Evolutionary conservation across 805 yeast genomes (phyloP).

Genomic region (Pichia sporocuriosa): DNA sequence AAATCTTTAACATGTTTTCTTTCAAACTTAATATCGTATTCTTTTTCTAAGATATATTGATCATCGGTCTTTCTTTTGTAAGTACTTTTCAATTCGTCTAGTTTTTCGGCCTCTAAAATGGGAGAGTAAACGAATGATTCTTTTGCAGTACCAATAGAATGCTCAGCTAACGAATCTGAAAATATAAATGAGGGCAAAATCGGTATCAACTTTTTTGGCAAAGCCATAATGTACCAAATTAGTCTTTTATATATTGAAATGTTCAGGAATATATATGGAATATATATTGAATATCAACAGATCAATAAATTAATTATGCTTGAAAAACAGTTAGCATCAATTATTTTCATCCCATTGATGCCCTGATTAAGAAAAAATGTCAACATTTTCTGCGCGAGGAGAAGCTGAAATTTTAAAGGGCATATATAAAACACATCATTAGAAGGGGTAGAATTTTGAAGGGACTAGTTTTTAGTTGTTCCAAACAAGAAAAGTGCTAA

Average conservation of each 20-base stretch:
- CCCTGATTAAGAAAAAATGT: too few species aligned
- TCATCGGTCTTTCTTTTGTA: conserved; percentile 27
- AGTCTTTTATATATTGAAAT: neutral
- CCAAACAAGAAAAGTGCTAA: too few species aligned
- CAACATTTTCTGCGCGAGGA: too few species aligned
- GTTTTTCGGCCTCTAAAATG: conserved; percentile 7
- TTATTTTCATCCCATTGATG: too few species aligned
- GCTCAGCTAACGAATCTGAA: conserved; percentile 3
- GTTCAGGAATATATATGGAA: too few species aligned
- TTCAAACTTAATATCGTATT: conserved; percentile 39
- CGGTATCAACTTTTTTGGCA: neutral
- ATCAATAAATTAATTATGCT: too few species aligned
- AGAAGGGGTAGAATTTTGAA: too few species aligned
- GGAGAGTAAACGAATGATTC: conserved; percentile 30
- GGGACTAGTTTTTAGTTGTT: too few species aligned
- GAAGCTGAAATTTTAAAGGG: too few species aligned
- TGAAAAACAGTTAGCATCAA: too few species aligned
- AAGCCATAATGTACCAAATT: neutral
- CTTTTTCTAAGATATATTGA: conserved; percentile 18
- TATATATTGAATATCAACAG: too few species aligned
- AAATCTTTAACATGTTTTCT: conserved; percentile 61
- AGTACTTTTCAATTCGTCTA: conserved; percentile 23
- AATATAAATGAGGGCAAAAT: conserved; percentile 3
- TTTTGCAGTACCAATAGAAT: neutral
- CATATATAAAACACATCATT: too few species aligned